Evolutionary conservation across 2,329 filamentous ascomycete species (phyloP), one percentile per base, ranked within the genome.

Genomic region (Sordariomycetes sp.): DNA sequence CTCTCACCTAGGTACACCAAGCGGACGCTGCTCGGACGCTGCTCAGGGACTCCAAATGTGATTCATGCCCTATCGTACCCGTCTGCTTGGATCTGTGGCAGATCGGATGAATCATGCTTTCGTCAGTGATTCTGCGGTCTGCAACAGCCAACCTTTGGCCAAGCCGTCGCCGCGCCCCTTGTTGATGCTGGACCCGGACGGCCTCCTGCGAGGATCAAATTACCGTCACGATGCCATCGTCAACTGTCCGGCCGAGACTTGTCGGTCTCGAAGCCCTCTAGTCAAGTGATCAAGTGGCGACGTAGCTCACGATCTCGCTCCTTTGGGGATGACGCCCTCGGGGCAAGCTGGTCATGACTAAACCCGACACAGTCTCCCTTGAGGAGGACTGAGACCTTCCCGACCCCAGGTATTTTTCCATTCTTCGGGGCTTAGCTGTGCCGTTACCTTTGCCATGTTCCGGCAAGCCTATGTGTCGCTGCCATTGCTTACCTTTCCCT

Each of bases 361-460:
- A 39, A 39, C 21, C 23, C 19, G 25, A 30, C 31, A 32, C 21
- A 35, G 14, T 31, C 37, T 39, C 37, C 37, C 37, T 39, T 39
- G 24, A 30, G 12, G 18, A 18, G 15, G 29, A 30, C 29, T 36
- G 37, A 39, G 37, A 39, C 37, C 19, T 35, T 33, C 23, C 23
- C 20, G 31, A 21, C 31, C n/a, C 31, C 31, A n/a, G 23, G 31
- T 33, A 17, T 21, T 21, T 21, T 8, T 4, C 18, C 30, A 20
- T 21, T 20, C 18, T 20, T n/a, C 18, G 15, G 15, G 17, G 6
- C 28, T 7, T 16, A 17, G n/a, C 10, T 17, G 9, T 7, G 19
- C 9, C n/a, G 20, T 30, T 20, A 32, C 30, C 6, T 7, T n/a
- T n/a, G n/a, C n/a, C n/a, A n/a, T n/a, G n/a, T n/a, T n/a, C n/a